A percentile compares a stretch with the other conserved stretches of the same genome.
Evolutionary conservation across 2,329 filamentous ascomycete genomes (phyloP).

Genomic region (Fusarium sarcochroum): DNA sequence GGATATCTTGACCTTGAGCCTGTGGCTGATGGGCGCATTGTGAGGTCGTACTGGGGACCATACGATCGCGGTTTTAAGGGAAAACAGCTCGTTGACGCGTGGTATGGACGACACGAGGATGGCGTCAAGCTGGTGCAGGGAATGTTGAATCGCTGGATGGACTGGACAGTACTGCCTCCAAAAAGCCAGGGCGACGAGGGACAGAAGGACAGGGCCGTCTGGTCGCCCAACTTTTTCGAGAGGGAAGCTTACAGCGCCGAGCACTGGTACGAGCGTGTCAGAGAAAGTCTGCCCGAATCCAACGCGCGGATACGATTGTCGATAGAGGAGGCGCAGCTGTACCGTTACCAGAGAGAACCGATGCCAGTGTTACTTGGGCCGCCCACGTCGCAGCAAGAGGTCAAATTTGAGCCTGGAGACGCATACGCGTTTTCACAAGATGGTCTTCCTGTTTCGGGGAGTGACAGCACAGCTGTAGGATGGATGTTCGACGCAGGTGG

Average conservation of each 20-base stretch:
- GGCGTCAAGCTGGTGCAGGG: conserved; percentile 54
- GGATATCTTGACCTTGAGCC: conserved; percentile 53
- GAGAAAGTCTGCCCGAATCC: conserved; percentile 27
- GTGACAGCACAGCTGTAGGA: conserved; percentile 54
- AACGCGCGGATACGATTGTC: conserved; percentile 39
- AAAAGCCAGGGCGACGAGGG: conserved; percentile 48
- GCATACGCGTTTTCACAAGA: conserved; percentile 47
- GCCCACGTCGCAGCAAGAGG: conserved; percentile 49
- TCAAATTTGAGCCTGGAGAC: conserved; percentile 48
- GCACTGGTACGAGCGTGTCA: conserved; percentile 49
- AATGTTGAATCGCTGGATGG: conserved; percentile 59
- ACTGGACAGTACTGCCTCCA: conserved; percentile 58
- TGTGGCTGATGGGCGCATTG: conserved; percentile 52
- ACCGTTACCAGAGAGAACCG: conserved; percentile 45
- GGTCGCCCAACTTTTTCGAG: conserved; percentile 56
- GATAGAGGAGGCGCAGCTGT: conserved; percentile 49
- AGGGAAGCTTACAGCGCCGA: conserved; percentile 53
- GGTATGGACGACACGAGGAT: conserved; percentile 59
- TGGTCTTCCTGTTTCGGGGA: conserved; percentile 50
- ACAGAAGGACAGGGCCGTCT: conserved; percentile 55
- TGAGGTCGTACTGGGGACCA: conserved; percentile 54
- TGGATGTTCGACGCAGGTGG: conserved; percentile 70
- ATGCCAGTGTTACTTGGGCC: conserved; percentile 56
- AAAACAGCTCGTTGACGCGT: conserved; percentile 54
- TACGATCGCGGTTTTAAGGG: conserved; percentile 54